phyloP scores from a whole-genome alignment of 176 grass and related monocot genomes.

The Carex parvula region DNA sequence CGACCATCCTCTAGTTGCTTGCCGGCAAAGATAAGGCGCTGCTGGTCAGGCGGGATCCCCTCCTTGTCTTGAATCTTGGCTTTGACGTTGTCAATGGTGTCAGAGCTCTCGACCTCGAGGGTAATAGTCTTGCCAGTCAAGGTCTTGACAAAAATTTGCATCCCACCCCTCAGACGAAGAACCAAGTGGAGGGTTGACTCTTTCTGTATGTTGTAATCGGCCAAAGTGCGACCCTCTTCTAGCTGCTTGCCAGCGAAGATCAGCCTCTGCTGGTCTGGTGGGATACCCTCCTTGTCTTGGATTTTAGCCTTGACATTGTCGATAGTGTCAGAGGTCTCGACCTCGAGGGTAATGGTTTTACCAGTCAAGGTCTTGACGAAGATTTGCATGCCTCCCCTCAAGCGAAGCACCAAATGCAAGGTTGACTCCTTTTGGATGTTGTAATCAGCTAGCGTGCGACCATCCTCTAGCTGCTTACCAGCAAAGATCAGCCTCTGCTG shows the following conservation, averaged over 20 bases:
- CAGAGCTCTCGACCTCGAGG: background rate
- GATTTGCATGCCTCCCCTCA: conserved; percentile 23
- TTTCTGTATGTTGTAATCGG: background rate
- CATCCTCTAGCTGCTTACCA: conserved; percentile 54
- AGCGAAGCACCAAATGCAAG: background rate
- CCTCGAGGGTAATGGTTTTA: conserved; percentile 21
- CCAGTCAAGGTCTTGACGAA: conserved; percentile 26
- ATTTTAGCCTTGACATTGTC: conserved; percentile 19
- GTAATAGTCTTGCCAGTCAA: background rate
- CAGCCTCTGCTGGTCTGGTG: background rate
- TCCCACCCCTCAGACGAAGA: background rate
- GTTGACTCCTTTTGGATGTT: background rate
- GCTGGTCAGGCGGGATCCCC: background rate
- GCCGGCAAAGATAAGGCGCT: background rate
- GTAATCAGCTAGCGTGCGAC: conserved; percentile 57
- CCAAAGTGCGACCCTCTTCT: background rate
- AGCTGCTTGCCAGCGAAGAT: background rate
- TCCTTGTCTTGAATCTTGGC: background rate
- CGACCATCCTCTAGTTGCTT: background rate
- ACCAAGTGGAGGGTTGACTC: background rate
- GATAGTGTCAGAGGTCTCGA: conserved; percentile 16
- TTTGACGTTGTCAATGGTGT: background rate
- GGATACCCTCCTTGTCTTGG: conserved; percentile 19
- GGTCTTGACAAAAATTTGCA: background rate
- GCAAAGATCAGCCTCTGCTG: conserved; percentile 4